Evolutionary conservation across 2,329 filamentous ascomycete species (phyloP).

Genomic region (Clarireedia sp.): DNA sequence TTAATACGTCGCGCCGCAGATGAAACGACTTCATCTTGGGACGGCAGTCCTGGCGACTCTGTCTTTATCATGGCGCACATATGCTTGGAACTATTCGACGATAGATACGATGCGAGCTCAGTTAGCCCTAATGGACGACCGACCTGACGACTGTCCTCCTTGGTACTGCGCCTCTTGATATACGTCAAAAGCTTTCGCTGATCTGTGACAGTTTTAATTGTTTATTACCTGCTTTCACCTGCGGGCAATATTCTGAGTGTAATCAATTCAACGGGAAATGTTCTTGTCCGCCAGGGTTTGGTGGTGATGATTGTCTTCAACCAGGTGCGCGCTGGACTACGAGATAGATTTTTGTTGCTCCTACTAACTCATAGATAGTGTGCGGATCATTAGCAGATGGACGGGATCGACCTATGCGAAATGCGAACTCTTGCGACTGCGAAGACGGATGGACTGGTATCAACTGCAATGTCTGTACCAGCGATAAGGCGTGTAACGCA

Average conservation of each 20-base stretch:
- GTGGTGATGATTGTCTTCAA: slow-evolving; percentile 84
- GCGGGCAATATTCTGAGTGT: slow-evolving; percentile 83
- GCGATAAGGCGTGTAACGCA: slow-evolving; percentile 74
- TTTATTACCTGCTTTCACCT: slow-evolving; percentile 83
- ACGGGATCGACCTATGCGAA: slow-evolving; percentile 66
- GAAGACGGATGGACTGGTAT: slow-evolving; percentile 92
- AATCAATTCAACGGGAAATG: slow-evolving; percentile 90
- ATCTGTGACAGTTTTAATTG: slow-evolving; percentile 76
- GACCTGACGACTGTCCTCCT: slow-evolving; percentile 70
- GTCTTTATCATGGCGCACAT: slow-evolving; percentile 35
- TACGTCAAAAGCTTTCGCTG: slow-evolving; percentile 6
- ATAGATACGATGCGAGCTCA: slow-evolving; percentile 55
- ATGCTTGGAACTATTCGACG: slow-evolving; percentile 50
- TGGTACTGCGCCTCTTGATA: slow-evolving; percentile 44
- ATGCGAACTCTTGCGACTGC: slow-evolving; percentile 68
- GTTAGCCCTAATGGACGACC: slow-evolving; percentile 63
- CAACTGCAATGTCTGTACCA: slow-evolving; percentile 94
- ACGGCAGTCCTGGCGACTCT: slow-evolving; percentile 27
- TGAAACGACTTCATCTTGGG: slow-evolving; percentile 21
- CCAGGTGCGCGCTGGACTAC: slow-evolving; percentile 47
- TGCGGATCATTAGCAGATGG: slow-evolving; percentile 84
- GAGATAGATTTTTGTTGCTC: not conserved
- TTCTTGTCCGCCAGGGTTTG: slow-evolving; percentile 84
- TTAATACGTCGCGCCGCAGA: slow-evolving; percentile 4
- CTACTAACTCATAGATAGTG: slow-evolving; percentile 37